Base-by-base conservation (phyloP, 441 rosid species). In the Croton laevigatus region DNA sequence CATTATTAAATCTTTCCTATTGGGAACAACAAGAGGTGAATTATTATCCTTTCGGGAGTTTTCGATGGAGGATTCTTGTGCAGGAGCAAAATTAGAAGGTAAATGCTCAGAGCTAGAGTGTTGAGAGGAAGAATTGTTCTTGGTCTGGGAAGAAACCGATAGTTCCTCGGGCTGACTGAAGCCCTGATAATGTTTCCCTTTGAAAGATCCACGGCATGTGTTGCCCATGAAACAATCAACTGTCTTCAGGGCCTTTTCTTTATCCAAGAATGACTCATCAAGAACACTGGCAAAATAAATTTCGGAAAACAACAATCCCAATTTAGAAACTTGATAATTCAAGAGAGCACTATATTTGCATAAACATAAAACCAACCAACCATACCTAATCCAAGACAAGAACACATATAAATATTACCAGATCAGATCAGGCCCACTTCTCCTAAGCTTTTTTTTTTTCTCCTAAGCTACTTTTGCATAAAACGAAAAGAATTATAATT, bases 151-250 rank as follows among this genome's bases (percentile, higher is more conserved):
- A 37, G 75, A 8, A 42, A 49, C 59, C 59, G 89, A 82, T 70
- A 62, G 80, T 57, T 84, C 93, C 66, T 85, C 91, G 86, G 93
- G 96, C 84, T 68, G 89, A 80, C 69, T 75, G 81, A 54, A 77
- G 83, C 94, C 91, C 91, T 88, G 93, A 78, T 77, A 81, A 73
- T 81, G 73, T 68, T 78, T 85, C 71, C 81, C 93, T 80, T 79
- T 79, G 78, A 78, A 83, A 76, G 93, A 85, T 76, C 88, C 89
- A 46, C 89, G 92, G 90, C 93, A 89, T 85, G 91, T 71, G 79
- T 87, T 88, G 90, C 93, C 97, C 93, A 88, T 88, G 79, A 89
- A 87, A 81, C 89, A 81, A 76, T 84, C 66, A 79, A 36, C 65
- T 69, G 8, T 72, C 75, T 62, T 80, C 78, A 74, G 60, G 44